phyloP scores from a whole-genome alignment of 2,329 filamentous ascomycete genomes.

The Atkinsonella texensis region DNA sequence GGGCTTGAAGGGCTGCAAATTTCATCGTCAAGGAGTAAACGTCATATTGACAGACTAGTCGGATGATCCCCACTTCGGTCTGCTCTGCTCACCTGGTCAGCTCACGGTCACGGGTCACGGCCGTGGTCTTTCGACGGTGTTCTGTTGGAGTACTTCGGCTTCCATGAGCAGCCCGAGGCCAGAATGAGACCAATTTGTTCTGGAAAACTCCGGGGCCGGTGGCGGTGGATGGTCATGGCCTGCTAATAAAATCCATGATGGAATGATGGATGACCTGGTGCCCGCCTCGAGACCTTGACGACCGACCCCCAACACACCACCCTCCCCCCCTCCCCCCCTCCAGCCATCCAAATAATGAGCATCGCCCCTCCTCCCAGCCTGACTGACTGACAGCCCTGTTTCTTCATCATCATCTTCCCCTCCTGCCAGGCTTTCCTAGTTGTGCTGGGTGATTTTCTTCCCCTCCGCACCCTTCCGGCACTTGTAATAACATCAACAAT shows the following conservation, averaged over 20 bases:
- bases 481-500: not conserved
- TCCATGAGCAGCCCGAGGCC: not conserved
- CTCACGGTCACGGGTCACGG: not conserved
- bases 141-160: not conserved
- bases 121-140: not conserved
- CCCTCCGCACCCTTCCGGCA: not conserved
- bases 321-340: not conserved
- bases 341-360: not conserved
- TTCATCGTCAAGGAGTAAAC: no score
- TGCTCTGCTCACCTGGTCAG: constrained; percentile 1
- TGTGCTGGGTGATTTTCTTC: not conserved
- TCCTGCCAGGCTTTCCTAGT: not conserved
- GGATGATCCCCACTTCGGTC: not conserved
- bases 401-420: constrained; percentile 4
- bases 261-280: not conserved
- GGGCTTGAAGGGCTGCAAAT: no score
- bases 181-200: not conserved
- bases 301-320: no score
- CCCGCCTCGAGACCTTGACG: not conserved
- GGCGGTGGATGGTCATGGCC: not conserved
- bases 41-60: no score
- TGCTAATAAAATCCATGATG: not conserved
- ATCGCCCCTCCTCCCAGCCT: not conserved
- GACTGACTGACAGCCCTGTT: constrained; percentile 5
- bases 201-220: not conserved